Evolutionary conservation across 208 protist genomes (phyloP), one percentile per base, ranked within the genome.

Genomic region (Wallacemonas collosoma): DNA sequence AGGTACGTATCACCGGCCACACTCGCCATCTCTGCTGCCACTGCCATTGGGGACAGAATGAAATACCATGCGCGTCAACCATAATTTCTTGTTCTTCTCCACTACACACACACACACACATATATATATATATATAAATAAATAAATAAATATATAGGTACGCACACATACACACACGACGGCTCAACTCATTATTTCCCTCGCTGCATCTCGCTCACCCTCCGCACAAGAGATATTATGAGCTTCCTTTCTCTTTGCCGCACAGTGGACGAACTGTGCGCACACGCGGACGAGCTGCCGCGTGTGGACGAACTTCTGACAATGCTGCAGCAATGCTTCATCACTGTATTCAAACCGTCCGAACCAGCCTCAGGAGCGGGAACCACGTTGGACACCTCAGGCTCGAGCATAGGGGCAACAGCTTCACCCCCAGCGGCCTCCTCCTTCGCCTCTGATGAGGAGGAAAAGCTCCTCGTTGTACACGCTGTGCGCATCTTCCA

Each of bases 241-340:
- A 68, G 51, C 17, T 41, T 63, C 15, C 15, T 65, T 8, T 43
- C 48, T 45, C 43, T 73, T 14, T 75, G 77, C 60, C 36, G 1
- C 60, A 65, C 60, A 38, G 60, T 77, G 39, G 36, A 51, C 17
- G 58, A 80, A n/a, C 39, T 90, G 54, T 70, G 79, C 12, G 79
- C 80, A 56, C 83, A 82, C 36, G 77, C 71, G 1, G 80, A 87
- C 60, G 73, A 88, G 50, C 43, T 88, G 26, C 75, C 76, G 35
- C 64, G 78, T 47, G 56, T 90, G 2, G 48, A 76, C 7, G 83
- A 85, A 14, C 43, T 93, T 15, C 76, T 88, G 6, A 47, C 75
- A 9, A 80, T 91, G 76, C 78, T 95, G 41, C 85, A 95, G 74
- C 83, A 90, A 66, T 79, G 72, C 51, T 90, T 93, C 71, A 72